Evolutionary conservation across 108 stramenopile species (phyloP).

Genomic region (Fistulifera solaris): DNA sequence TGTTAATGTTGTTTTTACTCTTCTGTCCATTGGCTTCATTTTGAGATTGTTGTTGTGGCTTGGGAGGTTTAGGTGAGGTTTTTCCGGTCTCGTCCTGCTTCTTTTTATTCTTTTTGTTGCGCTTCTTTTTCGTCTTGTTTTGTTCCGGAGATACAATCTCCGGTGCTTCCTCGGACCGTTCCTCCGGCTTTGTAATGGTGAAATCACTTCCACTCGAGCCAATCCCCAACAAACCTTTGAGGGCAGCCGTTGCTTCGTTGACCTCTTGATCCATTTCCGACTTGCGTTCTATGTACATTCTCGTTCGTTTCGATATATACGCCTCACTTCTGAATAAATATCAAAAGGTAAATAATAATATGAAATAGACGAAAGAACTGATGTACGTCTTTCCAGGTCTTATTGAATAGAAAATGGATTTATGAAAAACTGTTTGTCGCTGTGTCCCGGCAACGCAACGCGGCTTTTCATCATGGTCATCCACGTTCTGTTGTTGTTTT

Average conservation of each 20-base stretch:
- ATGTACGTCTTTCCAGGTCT: too few relatives aligned
- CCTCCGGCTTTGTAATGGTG: background rate
- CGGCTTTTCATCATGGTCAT: too few relatives aligned
- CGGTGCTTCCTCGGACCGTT: conserved; percentile 6
- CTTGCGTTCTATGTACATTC: too few relatives aligned
- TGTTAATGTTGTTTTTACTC: conserved; percentile 1
- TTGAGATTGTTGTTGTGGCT: background rate
- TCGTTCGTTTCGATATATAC: too few relatives aligned
- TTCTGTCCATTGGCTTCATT: conserved; percentile 6
- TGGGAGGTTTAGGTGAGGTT: background rate
- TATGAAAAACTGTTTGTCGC: too few relatives aligned
- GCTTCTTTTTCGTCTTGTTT: conserved; percentile 6
- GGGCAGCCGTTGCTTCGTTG: conserved; percentile 32
- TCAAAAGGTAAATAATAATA: too few relatives aligned
- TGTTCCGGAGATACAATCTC: background rate
- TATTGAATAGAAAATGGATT: too few relatives aligned
- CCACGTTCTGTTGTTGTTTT: too few relatives aligned
- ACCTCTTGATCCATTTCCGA: conserved; percentile 9
- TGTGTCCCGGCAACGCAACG: too few relatives aligned
- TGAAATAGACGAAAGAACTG: too few relatives aligned
- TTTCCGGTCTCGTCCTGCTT: background rate
- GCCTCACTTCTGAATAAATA: too few relatives aligned
- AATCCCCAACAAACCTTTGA: conserved; percentile 46
- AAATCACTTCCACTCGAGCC: conserved; percentile 8
- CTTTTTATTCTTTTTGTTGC: conserved; percentile 7